phyloP scores from a whole-genome alignment of 1,284 basidiomycete genomes.

The Melampsora occidentalis region DNA sequence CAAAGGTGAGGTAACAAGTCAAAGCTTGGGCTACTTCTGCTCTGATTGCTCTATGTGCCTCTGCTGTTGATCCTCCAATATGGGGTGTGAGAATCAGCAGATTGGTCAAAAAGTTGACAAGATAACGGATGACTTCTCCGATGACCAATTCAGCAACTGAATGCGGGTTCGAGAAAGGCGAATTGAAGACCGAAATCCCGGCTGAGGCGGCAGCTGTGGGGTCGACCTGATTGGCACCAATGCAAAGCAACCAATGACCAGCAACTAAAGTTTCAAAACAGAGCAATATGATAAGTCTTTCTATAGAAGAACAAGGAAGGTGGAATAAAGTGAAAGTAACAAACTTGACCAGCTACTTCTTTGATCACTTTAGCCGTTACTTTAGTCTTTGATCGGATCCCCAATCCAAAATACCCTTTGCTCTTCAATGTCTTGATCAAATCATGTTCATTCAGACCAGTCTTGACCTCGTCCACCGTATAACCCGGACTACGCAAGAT shows the following conservation, averaged over 20 bases:
- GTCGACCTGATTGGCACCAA: constrained; percentile 98
- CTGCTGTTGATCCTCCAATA: constrained; percentile 97
- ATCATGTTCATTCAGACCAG: constrained; percentile 19
- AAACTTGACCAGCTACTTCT: constrained; percentile 8
- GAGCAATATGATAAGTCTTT: constrained; percentile 1
- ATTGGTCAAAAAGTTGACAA: constrained; percentile 86
- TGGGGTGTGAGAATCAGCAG: constrained; percentile 93
- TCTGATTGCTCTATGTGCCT: constrained; percentile 96
- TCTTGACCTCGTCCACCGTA: constrained; percentile 25
- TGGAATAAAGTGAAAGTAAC: constrained; percentile 13
- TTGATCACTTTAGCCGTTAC: constrained; percentile 26
- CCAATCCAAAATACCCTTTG: constrained; percentile 39
- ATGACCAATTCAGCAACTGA: constrained; percentile 98
- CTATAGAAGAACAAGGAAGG: constrained; percentile 36
- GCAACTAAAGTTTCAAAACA: constrained; percentile 63
- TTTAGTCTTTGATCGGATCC: constrained; percentile 32
- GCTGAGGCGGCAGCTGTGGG: constrained; percentile 75
- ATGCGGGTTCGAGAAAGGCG: constrained; percentile 98
- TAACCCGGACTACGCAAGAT: constrained; percentile 22
- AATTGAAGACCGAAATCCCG: constrained; percentile 98
- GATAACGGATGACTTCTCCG: constrained; percentile 88
- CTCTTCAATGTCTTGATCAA: constrained; percentile 45
- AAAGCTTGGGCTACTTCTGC: constrained; percentile 86
- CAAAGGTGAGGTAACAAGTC: constrained; percentile 85
- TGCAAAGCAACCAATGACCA: constrained; percentile 98